These are phyloP conservation scores for Yamadazyma dendronema DNA, from an alignment of 1,139 yeast genomes.

Conservation along the genomic window DNA sequence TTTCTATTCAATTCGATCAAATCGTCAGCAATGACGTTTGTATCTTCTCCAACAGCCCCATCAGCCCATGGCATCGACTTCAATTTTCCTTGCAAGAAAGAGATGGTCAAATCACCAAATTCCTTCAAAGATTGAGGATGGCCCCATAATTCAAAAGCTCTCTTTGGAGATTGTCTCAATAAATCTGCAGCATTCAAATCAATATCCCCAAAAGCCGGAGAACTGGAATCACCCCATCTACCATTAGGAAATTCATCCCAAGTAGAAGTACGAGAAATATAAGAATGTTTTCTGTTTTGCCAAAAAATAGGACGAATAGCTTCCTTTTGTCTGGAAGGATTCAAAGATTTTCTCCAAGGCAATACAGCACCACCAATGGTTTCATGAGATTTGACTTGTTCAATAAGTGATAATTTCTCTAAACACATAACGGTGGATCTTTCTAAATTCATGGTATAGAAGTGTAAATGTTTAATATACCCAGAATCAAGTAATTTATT, in stretches of 20 bases:
- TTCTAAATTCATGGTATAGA: slow-evolving; percentile 95
- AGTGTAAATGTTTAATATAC: slow-evolving; percentile 79
- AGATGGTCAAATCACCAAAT: slow-evolving; percentile 58
- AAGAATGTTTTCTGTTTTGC: slow-evolving; percentile 91
- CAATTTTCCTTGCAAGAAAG: slow-evolving; percentile 68
- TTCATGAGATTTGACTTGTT: slow-evolving; percentile 40
- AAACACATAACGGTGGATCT: slow-evolving; percentile 86
- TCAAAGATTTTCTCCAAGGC: slow-evolving; percentile 91
- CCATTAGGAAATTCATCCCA: slow-evolving; percentile 98
- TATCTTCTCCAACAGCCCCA: slow-evolving; percentile 79
- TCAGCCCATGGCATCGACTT: slow-evolving; percentile 94
- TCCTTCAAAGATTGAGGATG: slow-evolving; percentile 61
- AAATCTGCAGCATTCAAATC: slow-evolving; percentile 76
- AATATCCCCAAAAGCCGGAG: slow-evolving; percentile 90
- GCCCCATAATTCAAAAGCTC: slow-evolving; percentile 87
- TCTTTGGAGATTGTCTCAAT: slow-evolving; percentile 76
- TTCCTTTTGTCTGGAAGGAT: slow-evolving; percentile 79
- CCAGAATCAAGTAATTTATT: slow-evolving; percentile 68
- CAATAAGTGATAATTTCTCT: slow-evolving; percentile 65
- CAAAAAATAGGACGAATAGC: slow-evolving; percentile 92
- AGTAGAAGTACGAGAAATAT: slow-evolving; percentile 83
- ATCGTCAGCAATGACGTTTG: slow-evolving; percentile 57
- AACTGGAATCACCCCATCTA: slow-evolving; percentile 91
- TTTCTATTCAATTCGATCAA: slow-evolving; percentile 61
- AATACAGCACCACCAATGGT: slow-evolving; percentile 42